These are phyloP conservation scores for Echites panduratus DNA, from an alignment of 257 asterid species.

Conservation along the genomic window DNA sequence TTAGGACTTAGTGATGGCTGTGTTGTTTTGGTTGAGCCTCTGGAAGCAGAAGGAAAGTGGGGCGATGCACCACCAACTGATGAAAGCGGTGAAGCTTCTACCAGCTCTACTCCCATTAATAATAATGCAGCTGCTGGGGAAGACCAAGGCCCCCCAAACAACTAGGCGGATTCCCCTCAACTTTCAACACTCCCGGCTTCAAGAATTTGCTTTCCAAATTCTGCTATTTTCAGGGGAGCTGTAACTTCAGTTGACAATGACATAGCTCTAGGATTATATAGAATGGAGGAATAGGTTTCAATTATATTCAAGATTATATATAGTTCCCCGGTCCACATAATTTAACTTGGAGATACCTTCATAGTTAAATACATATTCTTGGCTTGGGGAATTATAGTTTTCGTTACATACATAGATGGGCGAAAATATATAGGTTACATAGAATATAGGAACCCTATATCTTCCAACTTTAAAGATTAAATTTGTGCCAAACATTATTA, in stretches of 20 bases:
- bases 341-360: neutral
- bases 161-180: neutral
- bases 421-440: too few relatives aligned
- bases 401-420: too few relatives aligned
- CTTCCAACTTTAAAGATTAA: too few relatives aligned
- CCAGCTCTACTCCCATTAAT: neutral
- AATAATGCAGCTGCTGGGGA: neutral
- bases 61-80: conserved; percentile 51
- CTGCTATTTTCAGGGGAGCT: neutral
- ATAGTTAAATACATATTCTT: neutral
- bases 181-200: neutral
- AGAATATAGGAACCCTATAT: too few relatives aligned
- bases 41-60: conserved; percentile 81
- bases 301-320: neutral
- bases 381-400: too few relatives aligned
- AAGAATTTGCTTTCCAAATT: neutral
- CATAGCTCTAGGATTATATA: neutral
- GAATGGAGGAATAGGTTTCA: neutral
- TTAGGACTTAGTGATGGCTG: conserved; percentile 86
- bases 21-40: conserved; percentile 84
- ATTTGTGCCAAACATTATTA: too few relatives aligned
- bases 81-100: conserved; percentile 46
- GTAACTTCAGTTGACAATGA: neutral
- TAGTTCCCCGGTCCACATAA: too few relatives aligned
- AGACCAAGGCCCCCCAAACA: neutral